Evolutionary conservation across 2,329 filamentous ascomycete species (phyloP), one percentile per base, ranked within the genome.

Genomic region (Claviceps lovelessii): DNA sequence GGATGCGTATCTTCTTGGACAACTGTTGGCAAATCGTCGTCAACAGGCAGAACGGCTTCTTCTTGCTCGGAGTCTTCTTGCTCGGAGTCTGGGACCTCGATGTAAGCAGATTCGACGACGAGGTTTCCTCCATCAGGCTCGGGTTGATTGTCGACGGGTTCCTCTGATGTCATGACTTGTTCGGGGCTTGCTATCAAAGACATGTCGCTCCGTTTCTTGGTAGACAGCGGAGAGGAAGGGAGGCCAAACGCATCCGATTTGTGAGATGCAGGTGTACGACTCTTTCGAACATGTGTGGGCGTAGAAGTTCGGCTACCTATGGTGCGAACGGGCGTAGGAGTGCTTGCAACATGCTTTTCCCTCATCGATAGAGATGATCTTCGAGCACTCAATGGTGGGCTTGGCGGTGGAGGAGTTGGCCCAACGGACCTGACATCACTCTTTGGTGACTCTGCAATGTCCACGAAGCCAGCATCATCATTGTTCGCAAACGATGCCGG

Each of bases 171-270:
- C 33, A 28, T 5, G 19, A 11, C 37, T 9, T 19, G 28, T 15
- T 37, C 42, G 3, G 29, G 15, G 15, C 23, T 33, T 51, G 42
- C 28, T 37, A 28, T 23, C 28, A 28, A 42, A 29, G 44, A 17
- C 50, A 9, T 44, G 13, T 33, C 23, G 17, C 13, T 31, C 4
- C 15, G 15, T n/a, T 33, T 35, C 28, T 23, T 45, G 3, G 45
- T 10, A 23, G 51, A 29, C n/a, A 42, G 29, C n/a, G 56, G 56
- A 15, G 56, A 57, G 4, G 56, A 55, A 11, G 56, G 54, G 37
- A 57, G 56, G 37, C 35, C 51, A 37, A 52, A 57, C 6, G 23
- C 42, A 28, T 54, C 56, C 11, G 54, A 42, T n/a, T 48, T 15
- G 9, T 46, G 48, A n/a, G 47, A 45, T 11, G 15, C 39, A 35